phyloP scores from a whole-genome alignment of 768 basidiomycete species.

The Mycena latifolia region DNA sequence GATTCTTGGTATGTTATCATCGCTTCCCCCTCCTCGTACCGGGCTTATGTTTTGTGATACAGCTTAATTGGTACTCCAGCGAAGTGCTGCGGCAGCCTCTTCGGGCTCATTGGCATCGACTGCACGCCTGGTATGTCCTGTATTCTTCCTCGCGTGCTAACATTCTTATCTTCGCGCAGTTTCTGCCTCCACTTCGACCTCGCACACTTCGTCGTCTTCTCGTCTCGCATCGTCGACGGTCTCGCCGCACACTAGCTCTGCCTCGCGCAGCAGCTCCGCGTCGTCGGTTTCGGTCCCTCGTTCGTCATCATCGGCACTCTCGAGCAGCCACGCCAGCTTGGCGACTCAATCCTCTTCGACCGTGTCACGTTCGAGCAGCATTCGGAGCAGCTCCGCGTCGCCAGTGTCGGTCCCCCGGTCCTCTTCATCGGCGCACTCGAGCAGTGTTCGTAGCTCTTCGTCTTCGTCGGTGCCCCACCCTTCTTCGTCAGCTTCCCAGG shows the following conservation, averaged over 20 bases:
- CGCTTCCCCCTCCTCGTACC: too few relatives aligned
- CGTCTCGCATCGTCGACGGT: neutral
- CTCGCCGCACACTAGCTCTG: neutral
- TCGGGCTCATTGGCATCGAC: neutral
- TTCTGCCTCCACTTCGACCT: neutral
- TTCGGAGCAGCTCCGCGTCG: too few relatives aligned
- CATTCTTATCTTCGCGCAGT: neutral
- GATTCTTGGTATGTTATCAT: slow-evolving; percentile 15
- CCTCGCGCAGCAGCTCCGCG: neutral
- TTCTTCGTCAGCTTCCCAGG: neutral
- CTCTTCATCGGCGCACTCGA: too few relatives aligned
- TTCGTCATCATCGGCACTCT: neutral
- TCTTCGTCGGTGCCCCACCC: too few relatives aligned
- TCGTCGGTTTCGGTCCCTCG: too few relatives aligned
- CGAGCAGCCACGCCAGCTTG: too few relatives aligned
- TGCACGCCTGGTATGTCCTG: neutral
- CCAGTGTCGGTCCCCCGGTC: too few relatives aligned
- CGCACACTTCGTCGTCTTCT: neutral
- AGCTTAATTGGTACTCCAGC: neutral
- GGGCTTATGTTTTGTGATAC: neutral
- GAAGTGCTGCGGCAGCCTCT: neutral
- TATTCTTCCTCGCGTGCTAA: neutral
- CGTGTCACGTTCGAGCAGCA: too few relatives aligned
- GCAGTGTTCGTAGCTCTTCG: too few relatives aligned
- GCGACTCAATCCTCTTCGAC: too few relatives aligned